Conservation (phyloP, 768 basidiomycete genomes). For the Termitomyces sp. region DNA sequence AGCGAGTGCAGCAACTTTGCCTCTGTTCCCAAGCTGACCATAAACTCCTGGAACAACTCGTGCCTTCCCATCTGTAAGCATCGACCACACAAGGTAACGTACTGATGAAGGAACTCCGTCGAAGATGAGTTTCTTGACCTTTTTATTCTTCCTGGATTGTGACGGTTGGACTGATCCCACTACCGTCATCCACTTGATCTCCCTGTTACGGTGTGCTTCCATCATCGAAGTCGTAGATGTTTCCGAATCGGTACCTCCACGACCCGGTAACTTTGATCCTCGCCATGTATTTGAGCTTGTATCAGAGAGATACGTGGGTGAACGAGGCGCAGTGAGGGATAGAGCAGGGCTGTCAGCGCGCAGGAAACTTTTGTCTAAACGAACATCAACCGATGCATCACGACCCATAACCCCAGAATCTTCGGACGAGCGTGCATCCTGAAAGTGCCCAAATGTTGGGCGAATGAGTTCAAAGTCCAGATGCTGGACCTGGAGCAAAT, state of each 20-base stretch:
- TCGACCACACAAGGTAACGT: conserved; percentile 80
- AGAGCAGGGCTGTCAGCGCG: conserved; percentile 39
- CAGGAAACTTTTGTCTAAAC: conserved; percentile 20
- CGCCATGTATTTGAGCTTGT: conserved; percentile 5
- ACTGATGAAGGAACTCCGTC: conserved; percentile 84
- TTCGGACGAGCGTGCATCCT: conserved; percentile 41
- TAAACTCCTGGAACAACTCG: conserved; percentile 68
- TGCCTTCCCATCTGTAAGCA: conserved; percentile 72
- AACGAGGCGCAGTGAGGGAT: conserved; percentile 24
- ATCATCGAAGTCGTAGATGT: conserved; percentile 36
- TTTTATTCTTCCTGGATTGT: conserved; percentile 74
- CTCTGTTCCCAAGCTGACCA: conserved; percentile 51
- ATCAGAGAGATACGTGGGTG: conserved; percentile 15
- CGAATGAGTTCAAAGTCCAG: conserved; percentile 78
- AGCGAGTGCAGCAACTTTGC: conserved; percentile 38
- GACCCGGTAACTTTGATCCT: conserved; percentile 1
- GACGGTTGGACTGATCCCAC: conserved; percentile 52
- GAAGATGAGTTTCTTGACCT: conserved; percentile 64
- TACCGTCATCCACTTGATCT: conserved; percentile 69
- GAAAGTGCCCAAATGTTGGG: conserved; percentile 44
- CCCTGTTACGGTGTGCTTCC: conserved; percentile 70
- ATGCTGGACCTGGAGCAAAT: conserved; percentile 71
- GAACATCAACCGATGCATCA: conserved; percentile 28
- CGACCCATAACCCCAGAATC: conserved; percentile 41
- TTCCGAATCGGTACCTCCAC: conserved; percentile 24